phyloP scores from a whole-genome alignment of 2,329 filamentous ascomycete genomes.

The Saccharata proteae region DNA sequence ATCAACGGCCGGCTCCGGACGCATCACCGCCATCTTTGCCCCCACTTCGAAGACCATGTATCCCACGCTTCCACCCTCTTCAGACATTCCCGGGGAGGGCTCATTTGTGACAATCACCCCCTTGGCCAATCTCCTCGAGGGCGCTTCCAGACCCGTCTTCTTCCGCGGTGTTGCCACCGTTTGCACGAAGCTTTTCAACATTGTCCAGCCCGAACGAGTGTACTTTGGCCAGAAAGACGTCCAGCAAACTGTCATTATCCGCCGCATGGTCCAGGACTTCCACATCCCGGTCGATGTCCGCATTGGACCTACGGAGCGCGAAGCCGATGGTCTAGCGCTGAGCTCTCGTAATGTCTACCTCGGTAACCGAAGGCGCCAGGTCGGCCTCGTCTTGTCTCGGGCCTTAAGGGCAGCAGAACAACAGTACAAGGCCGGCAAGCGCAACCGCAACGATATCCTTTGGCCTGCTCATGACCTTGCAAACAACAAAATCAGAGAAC shows the following conservation, averaged over 20 bases:
- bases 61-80: constrained; percentile 61
- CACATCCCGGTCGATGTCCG: constrained; percentile 64
- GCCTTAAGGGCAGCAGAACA: constrained; percentile 60
- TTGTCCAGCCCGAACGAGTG: constrained; percentile 62
- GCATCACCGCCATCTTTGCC: constrained; percentile 73
- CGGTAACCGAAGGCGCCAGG: constrained; percentile 56
- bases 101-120: constrained; percentile 90
- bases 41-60: constrained; percentile 80
- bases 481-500: constrained; percentile 43
- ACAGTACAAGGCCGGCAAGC: constrained; percentile 45
- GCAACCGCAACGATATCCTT: constrained; percentile 55
- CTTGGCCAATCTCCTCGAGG: constrained; percentile 69
- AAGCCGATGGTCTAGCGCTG: constrained; percentile 72
- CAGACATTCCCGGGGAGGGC: constrained; percentile 63
- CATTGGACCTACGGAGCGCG: constrained; percentile 63
- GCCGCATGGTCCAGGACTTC: constrained; percentile 78
- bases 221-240: constrained; percentile 98
- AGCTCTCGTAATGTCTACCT: constrained; percentile 93
- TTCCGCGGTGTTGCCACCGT: constrained; percentile 94
- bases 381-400: constrained; percentile 59
- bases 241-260: constrained; percentile 87
- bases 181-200: constrained; percentile 88
- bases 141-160: constrained; percentile 77
- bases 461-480: constrained; percentile 54
- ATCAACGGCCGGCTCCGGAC: constrained; percentile 36